Evolutionary conservation across 257 asterid genomes (phyloP), one percentile per base, ranked within the genome.

Genomic region (Fraxinus quadrangulata): DNA sequence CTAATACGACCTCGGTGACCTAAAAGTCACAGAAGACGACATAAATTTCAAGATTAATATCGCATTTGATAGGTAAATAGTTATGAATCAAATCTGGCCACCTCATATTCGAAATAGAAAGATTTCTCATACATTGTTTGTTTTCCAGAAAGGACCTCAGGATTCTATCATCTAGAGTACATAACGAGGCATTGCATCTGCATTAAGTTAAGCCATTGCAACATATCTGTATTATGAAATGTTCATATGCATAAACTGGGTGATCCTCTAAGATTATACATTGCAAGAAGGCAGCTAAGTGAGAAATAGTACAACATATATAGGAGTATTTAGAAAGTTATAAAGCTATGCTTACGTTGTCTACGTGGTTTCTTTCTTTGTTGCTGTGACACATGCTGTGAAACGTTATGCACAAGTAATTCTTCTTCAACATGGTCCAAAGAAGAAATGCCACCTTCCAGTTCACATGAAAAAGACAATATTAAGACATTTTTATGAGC

Each of bases 341-440:
- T 76, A 28, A 39, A 49, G 21, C 21, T 54, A 74, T 31, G 28
- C 95, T 89, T 90, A 94, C 97, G 91, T 72, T 77, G 91, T 81
- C 91, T 88, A 21, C 42, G 96, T 13, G 88, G 85, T 80, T 87
- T 92, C 76, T 47, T 86, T 39, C 11, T 63, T 73, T 90, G 89
- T 78, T 82, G 84, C 14, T 82, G 81, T 16, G 77, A 74, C 65
- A 42, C 42, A 37, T 36, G 40, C 40, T 36, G 40, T 36, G 40
- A 36, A 5, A 75, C 85, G 72, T 76, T 72, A 28, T 80, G 79
- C 67, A 33, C 84, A 51, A 30, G 36, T 39, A 71, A 28, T 74
- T 79, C 79, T 72, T 79, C 86, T 67, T 61, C 81, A 56, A 77
- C 74, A 69, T 80, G 13, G 51, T 42, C 51, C 82, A 75, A 79